Evolutionary conservation across 768 basidiomycete genomes (phyloP).

Genomic region (Boletus patriciae): DNA sequence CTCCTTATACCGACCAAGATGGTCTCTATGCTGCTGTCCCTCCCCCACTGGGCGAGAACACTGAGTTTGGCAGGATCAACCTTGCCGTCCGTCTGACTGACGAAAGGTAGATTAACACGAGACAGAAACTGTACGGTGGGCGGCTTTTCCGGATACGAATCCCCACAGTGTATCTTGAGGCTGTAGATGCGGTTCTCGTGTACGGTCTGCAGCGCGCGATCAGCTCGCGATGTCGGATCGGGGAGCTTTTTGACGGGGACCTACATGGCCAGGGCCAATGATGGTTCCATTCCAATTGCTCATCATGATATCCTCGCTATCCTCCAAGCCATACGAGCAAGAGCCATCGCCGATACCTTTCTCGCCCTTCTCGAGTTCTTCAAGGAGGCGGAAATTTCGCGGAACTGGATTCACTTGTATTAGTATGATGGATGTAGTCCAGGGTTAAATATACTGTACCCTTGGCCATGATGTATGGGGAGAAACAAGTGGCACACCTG

Average conservation of each 20-base stretch:
- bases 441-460: slow-evolving; percentile 35
- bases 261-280: slow-evolving; percentile 95
- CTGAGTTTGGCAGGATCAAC: slow-evolving; percentile 73
- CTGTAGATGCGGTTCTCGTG: slow-evolving; percentile 99
- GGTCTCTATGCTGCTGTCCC: slow-evolving; percentile 79
- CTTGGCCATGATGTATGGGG: slow-evolving; percentile 47
- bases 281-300: slow-evolving; percentile 98
- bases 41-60: slow-evolving; percentile 73
- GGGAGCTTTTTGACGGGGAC: slow-evolving; percentile 30
- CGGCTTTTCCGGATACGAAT: slow-evolving; percentile 70
- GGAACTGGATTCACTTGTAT: slow-evolving; percentile 63
- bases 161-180: slow-evolving; percentile 84
- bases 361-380: slow-evolving; percentile 99
- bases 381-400: slow-evolving; percentile 92
- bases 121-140: slow-evolving; percentile 86
- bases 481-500: slow-evolving; percentile 4
- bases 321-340: slow-evolving; percentile 95
- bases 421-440: background rate
- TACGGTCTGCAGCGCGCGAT: slow-evolving; percentile 62
- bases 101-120: slow-evolving; percentile 92
- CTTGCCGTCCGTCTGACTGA: slow-evolving; percentile 68
- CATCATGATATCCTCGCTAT: slow-evolving; percentile 96
- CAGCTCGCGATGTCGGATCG: slow-evolving; percentile 16
- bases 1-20: slow-evolving; percentile 91
- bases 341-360: slow-evolving; percentile 99